These are phyloP conservation scores for Saccharomycopsis fibuligera DNA, from an alignment of 805 yeast genomes.

Conservation along the genomic window DNA sequence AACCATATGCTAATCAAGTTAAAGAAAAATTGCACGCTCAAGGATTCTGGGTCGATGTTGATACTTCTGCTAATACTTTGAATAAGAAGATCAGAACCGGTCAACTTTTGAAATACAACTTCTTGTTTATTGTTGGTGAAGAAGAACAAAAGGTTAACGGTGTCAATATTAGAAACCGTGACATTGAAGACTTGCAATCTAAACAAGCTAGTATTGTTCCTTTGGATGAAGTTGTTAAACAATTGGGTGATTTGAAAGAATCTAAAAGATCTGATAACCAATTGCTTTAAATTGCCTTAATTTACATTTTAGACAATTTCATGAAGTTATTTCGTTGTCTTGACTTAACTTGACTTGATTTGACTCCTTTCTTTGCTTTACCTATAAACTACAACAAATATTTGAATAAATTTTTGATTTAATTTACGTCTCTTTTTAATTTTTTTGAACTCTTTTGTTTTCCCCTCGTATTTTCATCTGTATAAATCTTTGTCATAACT, in stretches of 20 bases:
- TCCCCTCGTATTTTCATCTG: too few species aligned
- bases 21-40: constrained; percentile 52
- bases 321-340: too few species aligned
- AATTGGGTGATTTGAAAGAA: constrained; percentile 61
- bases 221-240: constrained; percentile 64
- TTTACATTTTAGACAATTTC: too few species aligned
- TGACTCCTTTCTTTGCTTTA: too few species aligned
- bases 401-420: too few species aligned
- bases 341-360: too few species aligned
- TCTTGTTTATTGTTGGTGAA: constrained; percentile 95
- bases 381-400: too few species aligned
- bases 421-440: too few species aligned
- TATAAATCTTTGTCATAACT: too few species aligned
- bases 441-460: too few species aligned
- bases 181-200: constrained; percentile 85
- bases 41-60: constrained; percentile 90
- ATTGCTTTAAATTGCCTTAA: background rate
- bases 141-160: constrained; percentile 73
- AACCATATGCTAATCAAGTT: constrained; percentile 82
- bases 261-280: constrained; percentile 68
- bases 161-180: constrained; percentile 96
- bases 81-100: constrained; percentile 98
- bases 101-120: constrained; percentile 90
- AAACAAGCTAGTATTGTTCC: constrained; percentile 75
- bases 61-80: constrained; percentile 89